Conservation (phyloP, 2,329 filamentous ascomycete genomes). For the Thielaviopsis musarum region DNA sequence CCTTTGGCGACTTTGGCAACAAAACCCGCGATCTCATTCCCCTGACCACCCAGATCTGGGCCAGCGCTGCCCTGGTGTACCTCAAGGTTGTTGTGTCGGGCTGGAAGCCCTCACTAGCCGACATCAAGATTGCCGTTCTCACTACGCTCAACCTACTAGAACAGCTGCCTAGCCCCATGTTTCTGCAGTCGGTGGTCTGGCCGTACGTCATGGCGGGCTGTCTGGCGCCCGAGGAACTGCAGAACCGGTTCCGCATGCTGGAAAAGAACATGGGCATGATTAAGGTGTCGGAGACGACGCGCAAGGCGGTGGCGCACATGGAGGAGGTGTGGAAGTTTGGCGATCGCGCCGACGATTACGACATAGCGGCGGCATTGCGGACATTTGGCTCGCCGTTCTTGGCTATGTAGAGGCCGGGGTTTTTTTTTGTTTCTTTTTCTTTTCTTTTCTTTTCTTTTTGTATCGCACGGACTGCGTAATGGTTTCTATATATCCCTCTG, state of each 20-base stretch:
- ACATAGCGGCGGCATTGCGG: conserved; percentile 6
- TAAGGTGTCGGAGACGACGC: conserved; percentile 28
- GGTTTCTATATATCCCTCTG: background rate
- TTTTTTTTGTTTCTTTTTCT: background rate
- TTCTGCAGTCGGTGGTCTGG: conserved; percentile 23
- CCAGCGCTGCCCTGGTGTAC: conserved; percentile 30
- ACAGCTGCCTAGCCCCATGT: conserved; percentile 20
- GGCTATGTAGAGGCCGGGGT: conserved; percentile 1
- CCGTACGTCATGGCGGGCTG: conserved; percentile 27
- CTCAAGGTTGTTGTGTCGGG: conserved; percentile 31
- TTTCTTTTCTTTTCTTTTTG: background rate
- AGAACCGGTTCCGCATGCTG: conserved; percentile 26
- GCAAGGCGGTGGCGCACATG: conserved; percentile 28
- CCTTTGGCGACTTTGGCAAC: conserved; percentile 8
- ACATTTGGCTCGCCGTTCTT: conserved; percentile 8
- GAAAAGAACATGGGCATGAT: conserved; percentile 25
- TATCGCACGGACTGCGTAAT: background rate
- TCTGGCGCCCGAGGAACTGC: conserved; percentile 23
- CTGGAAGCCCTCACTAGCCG: conserved; percentile 30
- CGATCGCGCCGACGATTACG: background rate
- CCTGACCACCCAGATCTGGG: conserved; percentile 27
- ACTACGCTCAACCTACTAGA: conserved; percentile 17
- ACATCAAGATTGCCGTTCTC: conserved; percentile 22
- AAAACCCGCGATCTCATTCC: conserved; percentile 11
- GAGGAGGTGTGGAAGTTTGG: conserved; percentile 27